phyloP scores from a whole-genome alignment of 2,329 filamentous ascomycete genomes.

The Verticillium alfalfae region DNA sequence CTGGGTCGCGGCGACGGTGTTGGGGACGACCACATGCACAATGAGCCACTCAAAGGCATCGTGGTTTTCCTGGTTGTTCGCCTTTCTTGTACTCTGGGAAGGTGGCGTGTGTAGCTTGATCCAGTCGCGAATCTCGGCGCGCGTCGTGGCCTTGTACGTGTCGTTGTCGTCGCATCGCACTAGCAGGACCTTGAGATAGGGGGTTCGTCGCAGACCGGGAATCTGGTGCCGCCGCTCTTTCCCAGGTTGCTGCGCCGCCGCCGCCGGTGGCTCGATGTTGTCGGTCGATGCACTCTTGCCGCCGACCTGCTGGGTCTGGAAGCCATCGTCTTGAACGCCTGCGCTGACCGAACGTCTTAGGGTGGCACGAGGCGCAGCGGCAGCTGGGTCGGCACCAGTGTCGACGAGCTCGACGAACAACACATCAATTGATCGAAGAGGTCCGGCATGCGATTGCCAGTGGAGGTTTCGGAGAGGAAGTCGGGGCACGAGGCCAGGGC shows the following conservation, averaged over 20 bases:
- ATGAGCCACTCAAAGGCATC: slow-evolving; percentile 97
- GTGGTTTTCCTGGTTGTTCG: slow-evolving; percentile 78
- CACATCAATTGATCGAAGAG: slow-evolving; percentile 86
- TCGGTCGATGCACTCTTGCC: slow-evolving; percentile 30
- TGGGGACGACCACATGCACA: slow-evolving; percentile 84
- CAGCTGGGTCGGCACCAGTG: slow-evolving; percentile 36
- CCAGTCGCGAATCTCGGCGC: slow-evolving; percentile 84
- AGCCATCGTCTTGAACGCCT: slow-evolving; percentile 49
- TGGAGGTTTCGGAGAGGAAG: slow-evolving; percentile 87
- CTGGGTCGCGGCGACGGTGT: slow-evolving; percentile 74
- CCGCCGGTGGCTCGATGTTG: slow-evolving; percentile 21
- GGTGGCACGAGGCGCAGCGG: slow-evolving; percentile 14
- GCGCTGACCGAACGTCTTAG: slow-evolving; percentile 23
- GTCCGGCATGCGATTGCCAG: slow-evolving; percentile 92
- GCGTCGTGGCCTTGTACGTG: slow-evolving; percentile 75
- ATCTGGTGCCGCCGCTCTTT: slow-evolving; percentile 83
- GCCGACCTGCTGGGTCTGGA: slow-evolving; percentile 50
- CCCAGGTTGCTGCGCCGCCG: slow-evolving; percentile 18
- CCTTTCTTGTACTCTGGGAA: slow-evolving; percentile 47
- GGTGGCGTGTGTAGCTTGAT: slow-evolving; percentile 69
- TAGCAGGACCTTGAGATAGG: slow-evolving; percentile 86
- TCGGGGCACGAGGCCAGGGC: slow-evolving; percentile 69
- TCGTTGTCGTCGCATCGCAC: slow-evolving; percentile 95
- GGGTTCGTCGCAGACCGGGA: slow-evolving; percentile 83
- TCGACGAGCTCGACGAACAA: slow-evolving; percentile 85